These are phyloP conservation scores for Emericellopsis terricola DNA, from an alignment of 495 filamentous ascomycete genomes.

Conservation along the genomic window DNA sequence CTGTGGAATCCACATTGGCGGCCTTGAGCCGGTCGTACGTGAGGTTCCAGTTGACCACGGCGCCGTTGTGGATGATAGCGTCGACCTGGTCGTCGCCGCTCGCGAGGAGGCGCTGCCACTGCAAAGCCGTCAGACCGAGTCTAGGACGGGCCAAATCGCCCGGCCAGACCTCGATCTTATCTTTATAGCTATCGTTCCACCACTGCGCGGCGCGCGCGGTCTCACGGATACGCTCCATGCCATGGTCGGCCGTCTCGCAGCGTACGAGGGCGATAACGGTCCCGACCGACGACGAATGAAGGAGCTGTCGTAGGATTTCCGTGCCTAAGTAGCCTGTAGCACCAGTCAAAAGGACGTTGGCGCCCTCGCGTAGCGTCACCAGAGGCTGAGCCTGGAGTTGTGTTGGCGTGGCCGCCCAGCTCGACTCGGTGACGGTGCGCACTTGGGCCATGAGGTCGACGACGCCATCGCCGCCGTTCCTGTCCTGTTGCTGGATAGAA, in stretches of 20 bases:
- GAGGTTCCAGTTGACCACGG: constrained; percentile 2
- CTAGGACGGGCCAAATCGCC: neutral
- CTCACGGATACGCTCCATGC: neutral
- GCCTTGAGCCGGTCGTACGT: constrained; percentile 1
- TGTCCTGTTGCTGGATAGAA: no score
- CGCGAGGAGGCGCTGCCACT: neutral
- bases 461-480: neutral
- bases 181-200: neutral
- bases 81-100: neutral
- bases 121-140: neutral
- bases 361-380: neutral
- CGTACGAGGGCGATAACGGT: neutral
- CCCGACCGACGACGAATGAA: neutral
- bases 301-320: neutral
- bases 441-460: neutral
- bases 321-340: no score
- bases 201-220: neutral
- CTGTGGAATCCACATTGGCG: constrained; percentile 1
- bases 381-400: neutral
- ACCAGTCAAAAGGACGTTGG: neutral
- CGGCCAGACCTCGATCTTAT: constrained; percentile 1
- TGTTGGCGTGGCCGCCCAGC: neutral
- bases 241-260: neutral
- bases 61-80: constrained; percentile 2
- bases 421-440: neutral